Evolutionary conservation across 2,329 filamentous ascomycete genomes (phyloP).

Genomic region (Ustilaginoidea virens): DNA sequence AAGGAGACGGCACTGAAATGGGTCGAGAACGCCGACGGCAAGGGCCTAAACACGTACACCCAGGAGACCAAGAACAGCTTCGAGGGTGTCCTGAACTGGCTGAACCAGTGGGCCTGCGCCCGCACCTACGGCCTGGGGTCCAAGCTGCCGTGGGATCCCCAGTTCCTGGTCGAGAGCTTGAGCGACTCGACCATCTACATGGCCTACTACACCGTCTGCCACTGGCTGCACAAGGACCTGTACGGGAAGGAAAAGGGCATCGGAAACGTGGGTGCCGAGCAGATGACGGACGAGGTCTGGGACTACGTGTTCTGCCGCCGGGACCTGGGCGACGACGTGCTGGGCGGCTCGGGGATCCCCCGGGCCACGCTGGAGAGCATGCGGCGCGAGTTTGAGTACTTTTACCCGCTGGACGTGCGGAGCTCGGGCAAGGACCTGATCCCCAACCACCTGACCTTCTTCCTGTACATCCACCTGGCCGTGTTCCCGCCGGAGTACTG

Average conservation of each 20-base stretch:
- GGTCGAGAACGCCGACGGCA: conserved; percentile 50
- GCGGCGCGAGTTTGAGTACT: conserved; percentile 90
- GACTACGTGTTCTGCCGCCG: conserved; percentile 82
- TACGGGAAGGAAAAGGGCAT: conserved; percentile 62
- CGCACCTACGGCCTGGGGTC: conserved; percentile 85
- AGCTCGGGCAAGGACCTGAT: conserved; percentile 88
- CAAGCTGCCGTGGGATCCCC: conserved; percentile 83
- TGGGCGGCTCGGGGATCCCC: conserved; percentile 52
- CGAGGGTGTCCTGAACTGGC: conserved; percentile 75
- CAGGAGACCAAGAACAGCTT: conserved; percentile 65
- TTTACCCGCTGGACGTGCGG: conserved; percentile 82
- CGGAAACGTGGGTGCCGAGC: conserved; percentile 57
- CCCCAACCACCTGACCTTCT: conserved; percentile 89
- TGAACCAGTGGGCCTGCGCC: conserved; percentile 91
- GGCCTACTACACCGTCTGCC: conserved; percentile 57
- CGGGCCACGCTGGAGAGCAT: conserved; percentile 61
- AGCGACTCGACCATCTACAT: conserved; percentile 90
- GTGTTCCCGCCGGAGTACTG: conserved; percentile 81
- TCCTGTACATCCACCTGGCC: conserved; percentile 83
- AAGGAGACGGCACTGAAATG: conserved; percentile 58
- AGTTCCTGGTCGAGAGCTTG: conserved; percentile 83
- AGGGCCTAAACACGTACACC: conserved; percentile 66
- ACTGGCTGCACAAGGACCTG: conserved; percentile 65
- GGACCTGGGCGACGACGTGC: conserved; percentile 49
- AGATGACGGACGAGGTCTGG: conserved; percentile 93